Conservation (phyloP, 2,329 filamentous ascomycete species). For the Mycosphaerella arachidis region DNA sequence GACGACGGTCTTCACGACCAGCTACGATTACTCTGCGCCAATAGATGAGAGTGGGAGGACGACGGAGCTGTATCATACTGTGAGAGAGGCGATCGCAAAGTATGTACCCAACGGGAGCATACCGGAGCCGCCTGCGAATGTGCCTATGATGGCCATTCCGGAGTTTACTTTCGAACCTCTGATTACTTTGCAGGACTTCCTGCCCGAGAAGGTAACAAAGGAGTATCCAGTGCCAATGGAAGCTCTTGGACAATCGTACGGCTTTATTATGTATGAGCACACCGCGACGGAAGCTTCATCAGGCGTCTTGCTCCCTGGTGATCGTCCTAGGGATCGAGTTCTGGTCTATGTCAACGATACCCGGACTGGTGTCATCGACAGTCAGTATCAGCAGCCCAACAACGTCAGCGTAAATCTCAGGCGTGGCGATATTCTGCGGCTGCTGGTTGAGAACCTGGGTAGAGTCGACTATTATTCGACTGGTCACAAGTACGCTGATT, state of each 20-base stretch:
- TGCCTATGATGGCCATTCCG: slow-evolving; percentile 34
- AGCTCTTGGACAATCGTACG: slow-evolving; percentile 7
- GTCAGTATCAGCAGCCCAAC: slow-evolving; percentile 39
- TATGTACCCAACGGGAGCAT: slow-evolving; percentile 34
- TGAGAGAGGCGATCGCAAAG: slow-evolving; percentile 39
- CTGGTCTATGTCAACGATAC: slow-evolving; percentile 46
- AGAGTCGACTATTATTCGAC: slow-evolving; percentile 45
- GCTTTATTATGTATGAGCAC: slow-evolving; percentile 11
- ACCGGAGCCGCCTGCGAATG: slow-evolving; percentile 36
- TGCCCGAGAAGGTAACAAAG: neutral
- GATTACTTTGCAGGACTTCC: slow-evolving; percentile 4
- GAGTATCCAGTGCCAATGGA: slow-evolving; percentile 7
- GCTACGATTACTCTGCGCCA: slow-evolving; percentile 50
- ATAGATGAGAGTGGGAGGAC: slow-evolving; percentile 49
- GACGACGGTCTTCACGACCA: slow-evolving; percentile 42
- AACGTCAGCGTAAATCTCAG: slow-evolving; percentile 38
- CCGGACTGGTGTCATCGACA: slow-evolving; percentile 45
- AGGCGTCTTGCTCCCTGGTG: slow-evolving; percentile 37
- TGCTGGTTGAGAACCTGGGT: slow-evolving; percentile 51
- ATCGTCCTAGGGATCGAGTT: slow-evolving; percentile 44
- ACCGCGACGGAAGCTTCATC: slow-evolving; percentile 1
- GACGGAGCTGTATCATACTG: slow-evolving; percentile 41
- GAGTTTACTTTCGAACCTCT: slow-evolving; percentile 38
- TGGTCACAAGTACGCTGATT: slow-evolving; percentile 28
- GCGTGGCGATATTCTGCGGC: slow-evolving; percentile 39